A percentile compares a stretch with the other conserved stretches of the same genome.
phyloP scores from a whole-genome alignment of 2,329 filamentous ascomycete species.

The Albophoma yamanashiensis region DNA sequence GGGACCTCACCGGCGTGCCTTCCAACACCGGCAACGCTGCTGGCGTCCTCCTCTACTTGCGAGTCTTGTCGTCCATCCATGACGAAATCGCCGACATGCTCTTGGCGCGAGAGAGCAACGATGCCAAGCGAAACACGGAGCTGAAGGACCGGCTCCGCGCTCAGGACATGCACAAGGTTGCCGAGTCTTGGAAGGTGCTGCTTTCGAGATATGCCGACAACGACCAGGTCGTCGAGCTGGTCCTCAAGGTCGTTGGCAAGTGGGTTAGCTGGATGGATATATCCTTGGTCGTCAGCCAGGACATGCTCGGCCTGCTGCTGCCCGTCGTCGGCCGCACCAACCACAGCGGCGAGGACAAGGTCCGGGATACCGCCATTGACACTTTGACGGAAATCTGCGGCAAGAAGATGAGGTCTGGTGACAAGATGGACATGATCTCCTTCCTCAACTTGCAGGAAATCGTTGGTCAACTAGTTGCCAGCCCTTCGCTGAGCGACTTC shows the following conservation, averaged over 20 bases:
- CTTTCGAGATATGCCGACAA: constrained; percentile 66
- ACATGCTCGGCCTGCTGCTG: constrained; percentile 75
- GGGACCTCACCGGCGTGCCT: constrained; percentile 57
- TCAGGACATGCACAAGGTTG: constrained; percentile 81
- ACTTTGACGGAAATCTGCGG: constrained; percentile 91
- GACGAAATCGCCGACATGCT: constrained; percentile 96
- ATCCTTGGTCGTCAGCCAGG: constrained; percentile 79
- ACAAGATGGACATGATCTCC: constrained; percentile 89
- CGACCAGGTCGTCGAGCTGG: constrained; percentile 72
- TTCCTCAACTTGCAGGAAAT: constrained; percentile 84
- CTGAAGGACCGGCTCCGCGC: constrained; percentile 84
- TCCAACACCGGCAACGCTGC: constrained; percentile 58
- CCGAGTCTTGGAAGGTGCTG: constrained; percentile 84
- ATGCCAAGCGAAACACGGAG: constrained; percentile 76
- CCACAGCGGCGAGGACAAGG: constrained; percentile 58
- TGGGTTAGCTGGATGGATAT: constrained; percentile 99
- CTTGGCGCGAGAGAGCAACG: constrained; percentile 63
- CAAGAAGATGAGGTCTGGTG: constrained; percentile 92
- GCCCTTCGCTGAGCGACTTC: constrained; percentile 67
- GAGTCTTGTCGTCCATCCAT: constrained; percentile 80
- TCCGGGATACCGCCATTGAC: constrained; percentile 85
- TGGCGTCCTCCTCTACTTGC: constrained; percentile 79
- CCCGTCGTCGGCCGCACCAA: constrained; percentile 74
- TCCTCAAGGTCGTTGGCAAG: constrained; percentile 81
- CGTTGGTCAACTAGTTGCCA: constrained; percentile 74